phyloP scores from a whole-genome alignment of 331 rosid genomes.

The Saraca asoca region DNA sequence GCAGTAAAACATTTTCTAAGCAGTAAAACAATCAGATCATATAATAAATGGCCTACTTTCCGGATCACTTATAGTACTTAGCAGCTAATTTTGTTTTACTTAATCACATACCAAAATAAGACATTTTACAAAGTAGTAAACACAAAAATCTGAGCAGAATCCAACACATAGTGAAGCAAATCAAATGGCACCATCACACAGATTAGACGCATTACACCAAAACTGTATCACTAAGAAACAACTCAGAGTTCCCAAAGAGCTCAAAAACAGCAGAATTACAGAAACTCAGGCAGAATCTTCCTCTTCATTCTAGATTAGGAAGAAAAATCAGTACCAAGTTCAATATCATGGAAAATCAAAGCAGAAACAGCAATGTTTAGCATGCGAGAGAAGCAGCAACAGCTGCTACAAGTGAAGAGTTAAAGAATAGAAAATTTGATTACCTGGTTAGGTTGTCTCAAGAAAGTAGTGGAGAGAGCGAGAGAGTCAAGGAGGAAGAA shows the following conservation, averaged over 20 bases:
- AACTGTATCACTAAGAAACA: slow-evolving; percentile 4
- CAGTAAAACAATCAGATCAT: no score
- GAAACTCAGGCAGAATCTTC: background rate
- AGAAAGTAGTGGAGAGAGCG: slow-evolving; percentile 44
- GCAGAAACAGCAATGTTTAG: slow-evolving; percentile 22
- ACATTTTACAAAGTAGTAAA: no score
- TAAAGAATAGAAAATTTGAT: slow-evolving; percentile 10
- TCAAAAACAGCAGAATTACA: background rate
- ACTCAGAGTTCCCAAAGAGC: background rate
- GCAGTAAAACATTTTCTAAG: no score
- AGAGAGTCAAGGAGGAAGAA: slow-evolving; percentile 19
- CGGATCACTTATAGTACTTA: no score
- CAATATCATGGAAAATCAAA: slow-evolving; percentile 6
- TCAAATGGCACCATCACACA: slow-evolving; percentile 7
- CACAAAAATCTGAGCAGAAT: background rate
- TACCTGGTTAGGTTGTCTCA: slow-evolving; percentile 42
- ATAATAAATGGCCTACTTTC: no score
- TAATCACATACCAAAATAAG: no score
- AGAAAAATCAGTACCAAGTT: background rate
- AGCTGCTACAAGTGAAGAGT: slow-evolving; percentile 16
- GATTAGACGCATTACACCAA: slow-evolving; percentile 22
- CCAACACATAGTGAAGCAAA: slow-evolving; percentile 3
- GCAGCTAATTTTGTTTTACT: no score
- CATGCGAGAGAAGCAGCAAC: slow-evolving; percentile 4
- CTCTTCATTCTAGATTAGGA: background rate